Evolutionary conservation across 2,329 filamentous ascomycete genomes (phyloP).

Genomic region (Colletotrichum brevisporum): DNA sequence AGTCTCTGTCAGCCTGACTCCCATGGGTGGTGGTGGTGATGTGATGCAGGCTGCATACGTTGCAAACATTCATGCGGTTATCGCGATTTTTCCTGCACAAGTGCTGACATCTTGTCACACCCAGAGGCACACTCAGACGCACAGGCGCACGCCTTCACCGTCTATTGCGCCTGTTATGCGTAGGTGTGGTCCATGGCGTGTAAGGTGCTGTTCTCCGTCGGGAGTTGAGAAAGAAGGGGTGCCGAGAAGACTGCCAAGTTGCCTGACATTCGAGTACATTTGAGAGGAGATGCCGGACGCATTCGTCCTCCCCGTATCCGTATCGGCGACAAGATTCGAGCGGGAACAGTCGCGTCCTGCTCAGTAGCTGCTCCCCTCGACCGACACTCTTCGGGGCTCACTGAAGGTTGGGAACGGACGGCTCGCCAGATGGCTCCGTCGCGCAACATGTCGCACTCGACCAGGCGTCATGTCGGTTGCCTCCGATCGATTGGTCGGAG

Average conservation of each 20-base stretch:
- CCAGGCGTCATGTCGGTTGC: conserved; percentile 12
- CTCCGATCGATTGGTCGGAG: conserved; percentile 29
- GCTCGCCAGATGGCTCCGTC: conserved; percentile 10
- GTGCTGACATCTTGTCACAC: conserved; percentile 40
- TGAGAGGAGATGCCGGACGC: neutral
- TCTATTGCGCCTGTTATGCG: conserved; percentile 24
- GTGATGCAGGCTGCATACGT: conserved; percentile 34
- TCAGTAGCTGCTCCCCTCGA: too few species aligned
- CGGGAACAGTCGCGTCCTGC: too few species aligned
- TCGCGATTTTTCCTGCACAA: conserved; percentile 33
- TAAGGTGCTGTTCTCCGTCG: neutral
- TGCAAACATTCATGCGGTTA: conserved; percentile 35
- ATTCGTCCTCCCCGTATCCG: neutral
- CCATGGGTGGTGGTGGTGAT: neutral
- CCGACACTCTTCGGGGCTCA: neutral
- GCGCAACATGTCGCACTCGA: conserved; percentile 11
- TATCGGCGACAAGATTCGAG: neutral
- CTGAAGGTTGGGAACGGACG: neutral
- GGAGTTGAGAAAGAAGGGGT: neutral
- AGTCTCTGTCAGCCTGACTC: conserved; percentile 12
- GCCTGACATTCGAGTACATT: conserved; percentile 9
- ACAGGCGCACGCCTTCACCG: conserved; percentile 34
- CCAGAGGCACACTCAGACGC: conserved; percentile 25
- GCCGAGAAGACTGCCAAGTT: conserved; percentile 4
- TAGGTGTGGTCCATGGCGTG: neutral